Evolutionary conservation across 179 eudicot genomes (phyloP), one percentile per base, ranked within the genome.

Genomic region (Nepenthes alata): DNA sequence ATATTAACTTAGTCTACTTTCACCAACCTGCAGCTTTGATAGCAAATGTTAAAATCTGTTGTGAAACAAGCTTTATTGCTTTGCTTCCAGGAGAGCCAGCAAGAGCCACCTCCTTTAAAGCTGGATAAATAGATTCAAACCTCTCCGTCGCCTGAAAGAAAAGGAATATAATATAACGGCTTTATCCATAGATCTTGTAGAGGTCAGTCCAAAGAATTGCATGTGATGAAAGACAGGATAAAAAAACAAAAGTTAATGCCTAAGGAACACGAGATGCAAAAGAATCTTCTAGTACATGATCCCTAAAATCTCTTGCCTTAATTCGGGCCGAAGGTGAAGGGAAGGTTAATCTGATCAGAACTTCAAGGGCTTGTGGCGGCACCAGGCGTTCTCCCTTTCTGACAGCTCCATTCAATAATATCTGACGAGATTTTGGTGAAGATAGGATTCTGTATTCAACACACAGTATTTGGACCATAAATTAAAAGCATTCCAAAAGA

Each of bases 321-420:
- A 70, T 63, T 70, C 81, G 72, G 54, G 75, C 52, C 8, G 80
- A 67, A 44, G 77, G 57, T 45, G 79, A 66, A 63, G 87, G 83
- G 67, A 75, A 80, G 36, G 87, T 69, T 50, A 71, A 63, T 68
- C 74, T 68, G 77, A 83, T 70, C 13, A 80, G 73, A 61, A 53
- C 35, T 35, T 73, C 84, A 64, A 83, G 75, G 58, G 80, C 75
- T 48, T 72, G 69, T 35, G 87, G 85, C 34, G 85, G 84, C 45
- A 83, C 72, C 15, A 83, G 51, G 45, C 83, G 85, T 71, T 77
- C 82, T 35, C 82, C 83, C 68, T 77, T 83, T 68, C 81, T 75
- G 38, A 75, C 79, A 47, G 85, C 79, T 61, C 77, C 79, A 68
- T 75, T 80, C 61, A 80, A 52, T 13, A 80, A 75, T 38, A 80